Evolutionary conservation across 2,329 filamentous ascomycete genomes (phyloP).

Genomic region (Neofusicoccum ribis): DNA sequence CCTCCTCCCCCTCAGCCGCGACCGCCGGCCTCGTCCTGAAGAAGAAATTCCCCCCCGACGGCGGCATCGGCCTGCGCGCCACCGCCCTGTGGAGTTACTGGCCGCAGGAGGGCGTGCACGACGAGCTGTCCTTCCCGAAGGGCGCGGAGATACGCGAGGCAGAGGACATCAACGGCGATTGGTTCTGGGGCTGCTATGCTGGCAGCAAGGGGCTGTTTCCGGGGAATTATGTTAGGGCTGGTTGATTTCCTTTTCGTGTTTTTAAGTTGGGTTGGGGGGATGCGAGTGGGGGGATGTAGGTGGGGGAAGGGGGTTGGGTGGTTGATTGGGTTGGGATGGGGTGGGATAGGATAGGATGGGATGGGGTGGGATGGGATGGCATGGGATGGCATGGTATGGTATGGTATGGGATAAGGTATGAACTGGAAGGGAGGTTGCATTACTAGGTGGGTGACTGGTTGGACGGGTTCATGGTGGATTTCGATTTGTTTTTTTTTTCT

Average conservation of each 20-base stretch:
- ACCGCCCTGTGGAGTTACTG: conserved; percentile 77
- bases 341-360: too few species aligned
- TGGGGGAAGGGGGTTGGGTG: too few species aligned
- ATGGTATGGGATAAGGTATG: too few species aligned
- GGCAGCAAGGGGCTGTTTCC: conserved; percentile 79
- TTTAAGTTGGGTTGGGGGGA: too few species aligned
- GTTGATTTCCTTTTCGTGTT: conserved; percentile 1
- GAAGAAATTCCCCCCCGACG: conserved; percentile 67
- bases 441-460: background rate
- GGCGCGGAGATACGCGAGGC: conserved; percentile 81
- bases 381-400: too few species aligned
- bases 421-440: too few species aligned
- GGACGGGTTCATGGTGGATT: background rate
- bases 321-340: too few species aligned
- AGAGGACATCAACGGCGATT: conserved; percentile 86
- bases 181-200: conserved; percentile 86
- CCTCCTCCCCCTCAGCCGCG: background rate
- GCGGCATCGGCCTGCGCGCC: conserved; percentile 66
- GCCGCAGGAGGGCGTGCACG: conserved; percentile 61
- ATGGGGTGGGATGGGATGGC: too few species aligned
- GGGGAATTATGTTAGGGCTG: conserved; percentile 67
- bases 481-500: too few species aligned
- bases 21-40: background rate
- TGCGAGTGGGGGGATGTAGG: too few species aligned
- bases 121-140: conserved; percentile 82